Conservation (phyloP, 495 filamentous ascomycete species). For the Aspergillus leporis region DNA sequence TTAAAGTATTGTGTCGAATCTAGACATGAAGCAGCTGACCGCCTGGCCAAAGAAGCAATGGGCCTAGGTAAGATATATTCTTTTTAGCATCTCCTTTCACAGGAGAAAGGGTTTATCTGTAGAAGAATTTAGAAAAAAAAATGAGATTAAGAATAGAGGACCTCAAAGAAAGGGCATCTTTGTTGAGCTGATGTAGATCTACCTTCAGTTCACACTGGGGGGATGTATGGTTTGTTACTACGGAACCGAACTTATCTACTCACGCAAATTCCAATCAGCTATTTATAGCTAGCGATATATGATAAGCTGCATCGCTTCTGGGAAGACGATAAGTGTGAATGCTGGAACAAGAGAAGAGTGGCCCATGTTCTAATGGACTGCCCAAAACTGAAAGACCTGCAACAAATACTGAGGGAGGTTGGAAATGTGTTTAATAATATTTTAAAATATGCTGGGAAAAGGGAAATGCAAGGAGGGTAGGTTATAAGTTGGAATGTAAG, state of each 20-base stretch:
- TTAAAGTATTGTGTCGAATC: not conserved
- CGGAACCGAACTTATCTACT: slow-evolving; percentile 9
- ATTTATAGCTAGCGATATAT: slow-evolving; percentile 9
- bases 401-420: not conserved
- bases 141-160: slow-evolving; percentile 11
- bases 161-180: slow-evolving; percentile 4
- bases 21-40: slow-evolving; percentile 5
- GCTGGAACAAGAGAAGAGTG: not conserved
- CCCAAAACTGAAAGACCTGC: not conserved
- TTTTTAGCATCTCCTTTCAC: too few relatives aligned
- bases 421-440: slow-evolving; percentile 1
- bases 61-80: slow-evolving; percentile 3
- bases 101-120: slow-evolving; percentile 7
- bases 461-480: too few relatives aligned
- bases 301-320: slow-evolving; percentile 2
- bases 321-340: slow-evolving; percentile 10
- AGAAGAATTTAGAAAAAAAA: slow-evolving; percentile 6
- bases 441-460: too few relatives aligned
- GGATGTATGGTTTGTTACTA: slow-evolving; percentile 7
- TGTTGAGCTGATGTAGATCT: slow-evolving; percentile 2
- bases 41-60: slow-evolving; percentile 2
- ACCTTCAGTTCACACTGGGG: slow-evolving; percentile 5
- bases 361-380: slow-evolving; percentile 7
- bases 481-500: too few relatives aligned
- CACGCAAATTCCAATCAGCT: slow-evolving; percentile 6